Percentiles rank a stretch among this genome's conserved stretches.
Evolutionary conservation across 352 stramenopile species (phyloP).

Genomic region (Peronospora belbahrii): DNA sequence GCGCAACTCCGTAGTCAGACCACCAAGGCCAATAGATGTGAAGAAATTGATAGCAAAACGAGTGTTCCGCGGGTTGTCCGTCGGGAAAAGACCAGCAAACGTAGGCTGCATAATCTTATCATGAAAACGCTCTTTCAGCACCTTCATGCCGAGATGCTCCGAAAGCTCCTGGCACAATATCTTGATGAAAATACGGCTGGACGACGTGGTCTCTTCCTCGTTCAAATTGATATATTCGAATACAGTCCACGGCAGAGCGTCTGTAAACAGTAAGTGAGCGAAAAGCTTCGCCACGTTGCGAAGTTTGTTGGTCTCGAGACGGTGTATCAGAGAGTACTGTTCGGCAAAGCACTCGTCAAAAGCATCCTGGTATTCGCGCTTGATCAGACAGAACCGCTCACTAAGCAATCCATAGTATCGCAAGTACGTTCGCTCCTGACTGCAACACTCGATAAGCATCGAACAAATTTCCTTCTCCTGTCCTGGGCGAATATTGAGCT

Average conservation of each 20-base stretch:
- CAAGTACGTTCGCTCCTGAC: slow-evolving; percentile 95
- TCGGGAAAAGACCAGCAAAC: slow-evolving; percentile 95
- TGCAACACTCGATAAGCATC: slow-evolving; percentile 99
- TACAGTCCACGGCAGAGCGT: slow-evolving; percentile 96
- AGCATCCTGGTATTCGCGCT: slow-evolving; percentile 91
- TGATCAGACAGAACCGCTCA: slow-evolving; percentile 95
- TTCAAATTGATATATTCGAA: slow-evolving; percentile 96
- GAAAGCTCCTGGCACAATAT: slow-evolving; percentile 97
- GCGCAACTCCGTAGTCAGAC: slow-evolving; percentile 94
- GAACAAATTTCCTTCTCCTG: slow-evolving; percentile 97
- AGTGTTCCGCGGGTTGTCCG: slow-evolving; percentile 95
- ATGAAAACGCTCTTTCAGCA: slow-evolving; percentile 92
- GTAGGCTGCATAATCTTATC: slow-evolving; percentile 87
- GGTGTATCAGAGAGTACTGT: slow-evolving; percentile 95
- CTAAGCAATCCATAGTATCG: slow-evolving; percentile 96
- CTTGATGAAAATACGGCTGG: slow-evolving; percentile 99
- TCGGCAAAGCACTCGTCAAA: slow-evolving; percentile 93
- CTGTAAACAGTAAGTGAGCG: slow-evolving; percentile 95
- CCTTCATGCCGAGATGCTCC: slow-evolving; percentile 94
- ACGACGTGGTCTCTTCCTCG: slow-evolving; percentile 98
- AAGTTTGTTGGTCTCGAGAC: slow-evolving; percentile 98
- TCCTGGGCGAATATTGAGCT: slow-evolving; percentile 94
- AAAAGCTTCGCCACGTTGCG: slow-evolving; percentile 99
- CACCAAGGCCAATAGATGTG: slow-evolving; percentile 97
- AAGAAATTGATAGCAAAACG: slow-evolving; percentile 99